A percentile compares a stretch with the other conserved stretches of the same genome.
These are phyloP conservation scores for Fusarium oxysporum DNA, from an alignment of 2,329 filamentous ascomycete species.

Conservation along the genomic window DNA sequence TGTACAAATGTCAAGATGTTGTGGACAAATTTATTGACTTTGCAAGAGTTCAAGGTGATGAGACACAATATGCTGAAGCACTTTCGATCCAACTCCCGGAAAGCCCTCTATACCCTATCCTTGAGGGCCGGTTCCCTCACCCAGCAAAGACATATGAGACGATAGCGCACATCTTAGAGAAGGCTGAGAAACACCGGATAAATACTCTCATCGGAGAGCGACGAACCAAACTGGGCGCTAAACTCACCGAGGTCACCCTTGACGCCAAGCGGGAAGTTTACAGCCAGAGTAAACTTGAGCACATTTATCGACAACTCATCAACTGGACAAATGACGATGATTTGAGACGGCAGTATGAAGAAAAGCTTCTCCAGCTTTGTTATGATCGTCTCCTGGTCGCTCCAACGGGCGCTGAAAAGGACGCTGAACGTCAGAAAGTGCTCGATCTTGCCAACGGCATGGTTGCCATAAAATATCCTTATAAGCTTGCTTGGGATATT, in stretches of 20 bases:
- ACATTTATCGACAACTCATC: slow-evolving; percentile 84
- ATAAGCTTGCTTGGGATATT: slow-evolving; percentile 89
- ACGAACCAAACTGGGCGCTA: slow-evolving; percentile 86
- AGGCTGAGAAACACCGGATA: slow-evolving; percentile 88
- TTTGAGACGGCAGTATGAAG: slow-evolving; percentile 84
- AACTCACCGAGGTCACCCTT: slow-evolving; percentile 81
- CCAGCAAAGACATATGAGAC: slow-evolving; percentile 84
- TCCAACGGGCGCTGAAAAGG: slow-evolving; percentile 72
- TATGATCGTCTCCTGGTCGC: slow-evolving; percentile 81
- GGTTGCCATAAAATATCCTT: slow-evolving; percentile 95
- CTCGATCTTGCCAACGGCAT: slow-evolving; percentile 86
- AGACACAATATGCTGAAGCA: slow-evolving; percentile 79
- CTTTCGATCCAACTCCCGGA: slow-evolving; percentile 82
- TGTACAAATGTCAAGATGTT: slow-evolving; percentile 72
- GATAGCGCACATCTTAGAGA: slow-evolving; percentile 85
- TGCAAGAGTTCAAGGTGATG: slow-evolving; percentile 77
- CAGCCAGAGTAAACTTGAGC: slow-evolving; percentile 78
- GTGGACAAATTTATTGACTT: slow-evolving; percentile 85
- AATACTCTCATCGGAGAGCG: slow-evolving; percentile 91
- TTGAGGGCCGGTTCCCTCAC: slow-evolving; percentile 86
- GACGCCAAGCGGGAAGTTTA: slow-evolving; percentile 92
- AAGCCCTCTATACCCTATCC: slow-evolving; percentile 81
- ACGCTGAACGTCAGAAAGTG: slow-evolving; percentile 76
- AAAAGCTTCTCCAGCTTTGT: slow-evolving; percentile 85
- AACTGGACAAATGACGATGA: slow-evolving; percentile 93